Conservation (phyloP, 2,329 filamentous ascomycete species). For the Lecanicillium sp. region DNA sequence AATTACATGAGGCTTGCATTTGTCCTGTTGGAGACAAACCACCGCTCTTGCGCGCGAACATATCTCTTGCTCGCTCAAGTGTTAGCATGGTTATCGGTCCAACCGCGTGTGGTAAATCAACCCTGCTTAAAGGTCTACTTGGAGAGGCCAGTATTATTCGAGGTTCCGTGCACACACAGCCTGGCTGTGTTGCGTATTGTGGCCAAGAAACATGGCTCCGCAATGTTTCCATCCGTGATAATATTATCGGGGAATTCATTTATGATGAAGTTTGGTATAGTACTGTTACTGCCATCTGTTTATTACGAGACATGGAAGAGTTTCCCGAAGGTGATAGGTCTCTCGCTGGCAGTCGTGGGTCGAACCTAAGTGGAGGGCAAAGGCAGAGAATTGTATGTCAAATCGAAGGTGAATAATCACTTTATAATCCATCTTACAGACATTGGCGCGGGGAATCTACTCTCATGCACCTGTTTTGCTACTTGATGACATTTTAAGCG, state of each 20-base stretch:
- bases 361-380: too few species aligned
- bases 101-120: slow-evolving; percentile 9
- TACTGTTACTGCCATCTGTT: background rate
- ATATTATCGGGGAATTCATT: slow-evolving; percentile 2
- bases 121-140: slow-evolving; percentile 2
- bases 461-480: too few species aligned
- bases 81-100: slow-evolving; percentile 8
- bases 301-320: background rate
- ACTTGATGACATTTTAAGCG: too few species aligned
- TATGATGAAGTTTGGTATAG: slow-evolving; percentile 5
- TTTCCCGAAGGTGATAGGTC: slow-evolving; percentile 3
- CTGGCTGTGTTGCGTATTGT: slow-evolving; percentile 5
- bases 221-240: slow-evolving; percentile 5
- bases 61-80: background rate
- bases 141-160: slow-evolving; percentile 1
- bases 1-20: too few species aligned
- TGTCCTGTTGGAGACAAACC: too few species aligned
- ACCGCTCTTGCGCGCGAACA: too few species aligned
- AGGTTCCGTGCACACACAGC: background rate
- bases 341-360: too few species aligned
- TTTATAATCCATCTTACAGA: too few species aligned
- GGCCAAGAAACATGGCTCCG: slow-evolving; percentile 7
- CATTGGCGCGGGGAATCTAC: too few species aligned
- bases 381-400: too few species aligned
- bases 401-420: too few species aligned